Base-by-base conservation (phyloP, 805 yeast genomes). In the Nakazawaea wyomingensis region DNA sequence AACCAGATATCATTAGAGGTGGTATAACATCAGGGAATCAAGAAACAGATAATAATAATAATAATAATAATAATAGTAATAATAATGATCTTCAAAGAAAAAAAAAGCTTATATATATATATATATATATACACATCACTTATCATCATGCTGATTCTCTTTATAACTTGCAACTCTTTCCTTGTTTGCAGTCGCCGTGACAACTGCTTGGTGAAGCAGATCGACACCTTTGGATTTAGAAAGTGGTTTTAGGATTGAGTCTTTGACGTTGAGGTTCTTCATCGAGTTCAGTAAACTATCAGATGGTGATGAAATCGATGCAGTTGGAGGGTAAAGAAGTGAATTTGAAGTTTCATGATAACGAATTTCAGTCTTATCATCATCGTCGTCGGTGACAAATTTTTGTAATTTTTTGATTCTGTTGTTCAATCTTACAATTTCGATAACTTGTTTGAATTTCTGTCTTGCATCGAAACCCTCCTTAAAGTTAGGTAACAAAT, bases 381-480 rank as follows among this genome's bases (percentile, higher is more conserved):
- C 80, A 52, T 77, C 85, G 26, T 71, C 78, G 27, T 72, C 79
- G 38, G 69, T 72, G 55, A 76, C 85, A 51, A 79, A 54, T 44
- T 71, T 70, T 63, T 82, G 79, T 57, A 91, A 73, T 51, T 82
- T 80, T 55, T 76, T 70, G 60, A 91, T 80, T 59, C 85, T 76
- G 62, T 89, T 89, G 55, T 84, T 79, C 64, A 91, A 76, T 53
- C 79, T 80, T 41, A 91, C 90, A 56, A 87, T 69, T 59, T 88
- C 93, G 53, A 87, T 82, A 30, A 93, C 97, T 53, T 83, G 85
- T 55, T 82, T 79, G 67, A 93, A 81, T 62, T 85, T 89, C 55
- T 76, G 72, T 57, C 85, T 87, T 26, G 96, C 95, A 57, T 82
- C 79, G 72, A 88, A 85, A 34, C 86, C 87, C 56, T 80, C 79